Percentiles rank a stretch among this genome's conserved stretches.
Evolutionary conservation across 129 eudicot species (phyloP).

Genomic region (Gnaphalium uliginosum): DNA sequence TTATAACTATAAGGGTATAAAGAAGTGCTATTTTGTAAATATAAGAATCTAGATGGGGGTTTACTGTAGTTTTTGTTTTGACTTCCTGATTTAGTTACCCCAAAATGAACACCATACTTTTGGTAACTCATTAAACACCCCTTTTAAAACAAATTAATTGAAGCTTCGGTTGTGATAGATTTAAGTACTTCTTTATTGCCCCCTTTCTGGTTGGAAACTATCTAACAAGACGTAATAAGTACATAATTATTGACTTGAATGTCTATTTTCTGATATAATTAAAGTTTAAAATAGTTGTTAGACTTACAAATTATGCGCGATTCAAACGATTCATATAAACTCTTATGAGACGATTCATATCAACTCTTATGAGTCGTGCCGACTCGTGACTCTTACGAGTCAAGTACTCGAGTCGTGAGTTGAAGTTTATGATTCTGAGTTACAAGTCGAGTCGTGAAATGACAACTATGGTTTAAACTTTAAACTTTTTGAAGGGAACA

Average conservation of each 20-base stretch:
- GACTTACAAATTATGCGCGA: too few relatives aligned
- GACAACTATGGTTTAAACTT: background rate
- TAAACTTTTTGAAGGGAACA: background rate
- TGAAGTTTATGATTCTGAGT: too few relatives aligned
- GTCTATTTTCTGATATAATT: background rate
- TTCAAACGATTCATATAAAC: too few relatives aligned
- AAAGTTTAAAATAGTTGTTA: too few relatives aligned
- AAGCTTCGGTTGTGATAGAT: background rate
- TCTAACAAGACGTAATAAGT: background rate
- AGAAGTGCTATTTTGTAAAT: background rate
- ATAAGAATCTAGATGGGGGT: background rate
- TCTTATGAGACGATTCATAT: too few relatives aligned
- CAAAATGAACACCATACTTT: constrained; percentile 8
- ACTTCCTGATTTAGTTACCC: background rate
- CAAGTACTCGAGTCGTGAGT: too few relatives aligned
- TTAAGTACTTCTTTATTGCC: background rate
- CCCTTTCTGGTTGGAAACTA: constrained; percentile 12
- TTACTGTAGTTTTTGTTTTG: background rate
- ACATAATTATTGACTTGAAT: background rate
- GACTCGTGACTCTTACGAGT: too few relatives aligned
- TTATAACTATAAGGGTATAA: background rate
- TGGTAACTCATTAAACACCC: constrained; percentile 4
- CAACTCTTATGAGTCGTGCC: too few relatives aligned
- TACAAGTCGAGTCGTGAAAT: too few relatives aligned
- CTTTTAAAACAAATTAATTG: background rate